Evolutionary conservation across 2,329 filamentous ascomycete genomes (phyloP).

Genomic region (Metarhizium rileyi): DNA sequence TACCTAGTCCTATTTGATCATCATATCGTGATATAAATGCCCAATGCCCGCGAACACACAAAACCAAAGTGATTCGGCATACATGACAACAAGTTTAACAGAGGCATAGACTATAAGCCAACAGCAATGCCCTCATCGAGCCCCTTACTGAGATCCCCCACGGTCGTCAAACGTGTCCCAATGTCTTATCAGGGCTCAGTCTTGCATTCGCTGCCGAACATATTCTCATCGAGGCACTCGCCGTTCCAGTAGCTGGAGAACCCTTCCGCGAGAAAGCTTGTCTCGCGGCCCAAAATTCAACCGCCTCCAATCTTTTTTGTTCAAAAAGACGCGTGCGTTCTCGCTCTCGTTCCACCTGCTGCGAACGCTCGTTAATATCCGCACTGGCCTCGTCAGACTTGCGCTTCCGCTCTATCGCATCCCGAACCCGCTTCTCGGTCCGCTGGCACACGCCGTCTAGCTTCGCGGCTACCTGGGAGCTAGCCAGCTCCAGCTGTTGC

Average conservation of each 20-base stretch:
- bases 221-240: constrained; percentile 10
- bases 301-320: constrained; percentile 34
- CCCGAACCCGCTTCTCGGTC: constrained; percentile 35
- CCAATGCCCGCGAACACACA: not conserved
- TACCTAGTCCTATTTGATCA: not conserved
- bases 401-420: constrained; percentile 28
- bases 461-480: constrained; percentile 28
- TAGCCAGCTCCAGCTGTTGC: constrained; percentile 23
- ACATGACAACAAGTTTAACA: not conserved
- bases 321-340: constrained; percentile 42
- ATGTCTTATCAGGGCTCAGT: constrained; percentile 9
- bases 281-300: constrained; percentile 26
- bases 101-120: not conserved
- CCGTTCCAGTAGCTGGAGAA: constrained; percentile 19
- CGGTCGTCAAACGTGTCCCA: not conserved
- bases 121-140: not conserved
- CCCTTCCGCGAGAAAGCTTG: constrained; percentile 18
- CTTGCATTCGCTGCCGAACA: constrained; percentile 7
- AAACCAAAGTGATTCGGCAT: not conserved
- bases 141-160: no score
- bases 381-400: constrained; percentile 32
- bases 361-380: constrained; percentile 33
- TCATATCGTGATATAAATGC: not conserved
- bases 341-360: constrained; percentile 35
- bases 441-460: constrained; percentile 39